Conservation (phyloP, 805 yeast species). For the Suhomyces faveliae region DNA sequence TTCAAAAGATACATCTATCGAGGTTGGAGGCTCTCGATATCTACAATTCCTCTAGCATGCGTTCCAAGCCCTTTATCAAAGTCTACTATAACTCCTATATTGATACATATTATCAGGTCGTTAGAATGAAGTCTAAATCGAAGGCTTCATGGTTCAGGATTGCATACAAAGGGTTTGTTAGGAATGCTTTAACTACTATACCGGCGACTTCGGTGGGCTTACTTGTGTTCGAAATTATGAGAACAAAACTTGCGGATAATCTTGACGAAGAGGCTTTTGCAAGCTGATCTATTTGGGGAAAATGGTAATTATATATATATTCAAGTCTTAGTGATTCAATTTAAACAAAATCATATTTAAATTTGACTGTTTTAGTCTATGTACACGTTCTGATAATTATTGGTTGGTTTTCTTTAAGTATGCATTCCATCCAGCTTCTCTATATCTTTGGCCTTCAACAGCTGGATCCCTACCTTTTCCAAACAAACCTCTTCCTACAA, state of each 20-base stretch:
- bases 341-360: background rate
- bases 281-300: too few relatives aligned
- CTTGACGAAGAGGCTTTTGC: slow-evolving; percentile 22
- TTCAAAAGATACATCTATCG: slow-evolving; percentile 77
- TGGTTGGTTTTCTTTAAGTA: slow-evolving; percentile 46
- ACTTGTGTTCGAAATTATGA: slow-evolving; percentile 77
- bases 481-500: slow-evolving; percentile 97
- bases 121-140: slow-evolving; percentile 53
- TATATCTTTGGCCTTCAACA: slow-evolving; percentile 84
- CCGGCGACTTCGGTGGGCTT: slow-evolving; percentile 91
- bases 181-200: slow-evolving; percentile 69
- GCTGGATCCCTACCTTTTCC: slow-evolving; percentile 92
- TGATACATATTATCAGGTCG: slow-evolving; percentile 66
- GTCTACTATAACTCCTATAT: slow-evolving; percentile 73
- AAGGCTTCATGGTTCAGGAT: slow-evolving; percentile 58
- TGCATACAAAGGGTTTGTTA: slow-evolving; percentile 74
- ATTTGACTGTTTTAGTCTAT: background rate
- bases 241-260: slow-evolving; percentile 44
- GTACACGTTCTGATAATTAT: background rate
- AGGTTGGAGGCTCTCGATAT: slow-evolving; percentile 79
- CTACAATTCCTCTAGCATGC: slow-evolving; percentile 37
- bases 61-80: slow-evolving; percentile 36
- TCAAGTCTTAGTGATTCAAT: background rate
- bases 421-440: slow-evolving; percentile 94
- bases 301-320: background rate